Evolutionary conservation across 169 alveolate species (phyloP), one percentile per base, ranked within the genome.

Genomic region (Eimeria sp.): DNA sequence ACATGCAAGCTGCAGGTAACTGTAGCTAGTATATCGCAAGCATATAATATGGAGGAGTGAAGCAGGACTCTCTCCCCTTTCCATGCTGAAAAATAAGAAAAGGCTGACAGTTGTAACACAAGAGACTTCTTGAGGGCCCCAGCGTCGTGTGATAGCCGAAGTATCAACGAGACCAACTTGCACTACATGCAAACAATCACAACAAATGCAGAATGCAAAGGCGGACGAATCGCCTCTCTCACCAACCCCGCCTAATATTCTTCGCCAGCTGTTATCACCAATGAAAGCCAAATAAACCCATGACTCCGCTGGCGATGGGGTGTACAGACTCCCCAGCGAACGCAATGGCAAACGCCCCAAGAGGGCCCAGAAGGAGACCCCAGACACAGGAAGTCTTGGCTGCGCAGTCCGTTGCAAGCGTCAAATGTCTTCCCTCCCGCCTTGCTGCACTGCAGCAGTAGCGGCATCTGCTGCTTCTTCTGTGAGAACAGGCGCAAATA

Each of bases 351-450:
- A 16, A 25, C n/a, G 40, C 70, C 70, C 70, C 18, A 61, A 61
- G n/a, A 4, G 5, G 70, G 70, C 70, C 5, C n/a, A 61, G 18
- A 5, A 16, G 70, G 20, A 61, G 20, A 5, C 70, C 70, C n/a
- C 20, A 13, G n/a, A 61, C 5, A 4, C 5, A 9, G n/a, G 70
- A 20, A 25, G 70, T n/a, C 70, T 61, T 18, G 11, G 70, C 20
- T 61, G 70, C 70, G 20, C 70, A 5, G 0, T 13, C 20, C n/a
- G 70, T 25, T 61, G 70, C 70, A 61, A 61, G 70, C 70, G n/a
- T 61, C 70, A 61, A 61, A 18, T 61, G n/a, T 61, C 70, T 61
- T 61, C n/a, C 70, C 70, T 61, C 70, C 70, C 70, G 70, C n/a
- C 70, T 61, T 25, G 27, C 70, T 20, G 5, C 70, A 61, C 70